Conservation (phyloP, 139 green algal genomes). For the Micromonas pusilla region DNA sequence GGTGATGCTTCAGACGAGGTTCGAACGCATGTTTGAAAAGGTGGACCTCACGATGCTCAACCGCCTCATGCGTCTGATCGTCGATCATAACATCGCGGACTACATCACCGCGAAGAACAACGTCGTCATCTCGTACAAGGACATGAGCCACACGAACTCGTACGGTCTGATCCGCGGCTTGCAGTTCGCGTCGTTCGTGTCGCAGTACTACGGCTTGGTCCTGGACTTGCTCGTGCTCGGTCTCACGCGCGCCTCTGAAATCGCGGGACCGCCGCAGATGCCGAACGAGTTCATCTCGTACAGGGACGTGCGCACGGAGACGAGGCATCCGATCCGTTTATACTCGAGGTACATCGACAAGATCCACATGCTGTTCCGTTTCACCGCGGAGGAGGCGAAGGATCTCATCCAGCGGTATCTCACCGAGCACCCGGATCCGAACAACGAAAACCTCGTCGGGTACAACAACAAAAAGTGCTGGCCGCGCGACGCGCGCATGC, state of each 20-base stretch:
- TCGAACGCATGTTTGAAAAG: conserved; percentile 99
- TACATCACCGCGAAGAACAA: conserved; percentile 91
- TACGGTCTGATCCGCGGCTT: conserved; percentile 97
- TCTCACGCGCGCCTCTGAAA: conserved; percentile 87
- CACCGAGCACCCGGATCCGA: conserved; percentile 98
- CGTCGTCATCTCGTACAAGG: conserved; percentile 54
- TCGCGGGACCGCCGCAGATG: conserved; percentile 82
- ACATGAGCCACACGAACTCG: conserved; percentile 98
- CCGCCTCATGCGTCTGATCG: conserved; percentile 90
- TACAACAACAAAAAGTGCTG: conserved; percentile 99
- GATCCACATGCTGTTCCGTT: conserved; percentile 79
- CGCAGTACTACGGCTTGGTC: conserved; percentile 93
- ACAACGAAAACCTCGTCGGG: conserved; percentile 99
- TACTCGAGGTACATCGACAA: conserved; percentile 92
- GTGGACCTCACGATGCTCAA: conserved; percentile 96
- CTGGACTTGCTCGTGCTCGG: conserved; percentile 96
- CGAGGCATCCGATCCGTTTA: conserved; percentile 90
- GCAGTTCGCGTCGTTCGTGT: conserved; percentile 94
- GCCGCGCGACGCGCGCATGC: conserved; percentile 96
- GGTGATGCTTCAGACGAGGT: conserved; percentile 90
- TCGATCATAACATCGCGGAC: conserved; percentile 98
- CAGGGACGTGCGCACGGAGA: conserved; percentile 76
- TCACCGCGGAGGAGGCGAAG: conserved; percentile 84
- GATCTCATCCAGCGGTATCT: conserved; percentile 72
- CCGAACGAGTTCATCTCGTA: conserved; percentile 98